Base-by-base conservation (phyloP, 2,329 filamentous ascomycete species). In the Fusarium abutilonis region DNA sequence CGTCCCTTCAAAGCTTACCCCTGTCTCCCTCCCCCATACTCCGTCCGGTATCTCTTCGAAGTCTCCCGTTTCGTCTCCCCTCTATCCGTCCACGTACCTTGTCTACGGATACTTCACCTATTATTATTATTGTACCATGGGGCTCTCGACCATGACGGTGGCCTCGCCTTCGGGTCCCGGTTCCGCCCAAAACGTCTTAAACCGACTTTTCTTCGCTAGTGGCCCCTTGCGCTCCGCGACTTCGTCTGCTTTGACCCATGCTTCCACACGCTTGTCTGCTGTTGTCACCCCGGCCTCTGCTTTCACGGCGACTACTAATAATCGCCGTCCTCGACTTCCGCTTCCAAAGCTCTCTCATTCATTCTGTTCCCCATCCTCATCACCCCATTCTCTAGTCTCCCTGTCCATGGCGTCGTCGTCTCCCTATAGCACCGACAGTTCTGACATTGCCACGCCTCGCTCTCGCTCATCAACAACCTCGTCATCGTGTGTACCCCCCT, bases 401-500 rank as follows among this genome's bases (percentile, higher is more conserved):
- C 62, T 68, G 65, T 64, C 69, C 63, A 72, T 73, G 73, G 69
- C 73, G 61, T 70, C 73, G 55, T 60, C 68, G 64, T 65, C 68
- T 75, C 74, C 78, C 60, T 77, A 78, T 73, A 83, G 77, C 67
- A 78, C 78, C 69, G 76, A 77, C 69, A 79, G 76, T 69, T 78
- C 77, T 72, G 81, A 85, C 76, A 79, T 82, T 72, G 80, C 80
- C 72, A 84, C 82, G 52, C 83, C 83, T 74, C 80, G 80, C 68
- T 85, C 83, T 40, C 60, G 38, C 36, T 63, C 60, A 45, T 75
- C 78, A 48, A 85, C 83, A 46, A 42, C 35, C 57, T 81, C 83
- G 43, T 80, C 80, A 23, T 76, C 79, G 55, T 81, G 80, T 60
- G 74, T 79, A 65, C 74, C 74, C 67, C 81, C 81, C 47, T 23